Base-by-base conservation (phyloP, 768 basidiomycete genomes). In the Russula sp. region DNA sequence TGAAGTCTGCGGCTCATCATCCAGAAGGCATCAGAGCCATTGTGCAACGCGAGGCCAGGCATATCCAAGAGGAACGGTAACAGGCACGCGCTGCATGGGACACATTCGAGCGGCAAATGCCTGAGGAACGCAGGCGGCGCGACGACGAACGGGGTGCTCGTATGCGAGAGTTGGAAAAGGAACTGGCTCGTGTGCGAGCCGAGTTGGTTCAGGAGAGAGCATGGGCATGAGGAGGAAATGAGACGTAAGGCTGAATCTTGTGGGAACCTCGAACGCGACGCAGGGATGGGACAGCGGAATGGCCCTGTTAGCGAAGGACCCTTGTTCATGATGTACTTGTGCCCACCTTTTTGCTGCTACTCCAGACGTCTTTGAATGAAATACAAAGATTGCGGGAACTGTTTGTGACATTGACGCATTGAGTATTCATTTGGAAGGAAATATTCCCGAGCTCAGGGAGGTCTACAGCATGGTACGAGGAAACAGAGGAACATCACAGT, bases 121-220 rank as follows among this genome's bases (percentile, higher is more conserved):
- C 53, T 9, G 63, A 20, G 7, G 66, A 60, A 42, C 64, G 65
- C 25, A 34, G 54, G 46, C 54, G 52, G 6, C 64, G 79, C 9
- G 75, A 79, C 18, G 79, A 79, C 56, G 82, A 82, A 47, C 78
- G 81, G n/a, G 77, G 81, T 32, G 75, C 75, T 16, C 79, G 83
- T n/a, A 83, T 87, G 34, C 71, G 71, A 25, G 79, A 78, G 7
- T 74, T 90, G 39, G 84, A 89, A 66, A 81, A 83, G 5, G 85
- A 91, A 65, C 74, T 90, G 7, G 77, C 78, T 6, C 75, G 74
- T 7, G 74, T 82, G 7, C 81, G 81, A 20, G 77, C 71, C 14
- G 87, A 90, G 48, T 76, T 89, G 42, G 83, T 86, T 54, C 76
- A 77, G 50, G 90, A 90, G 70, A 80, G 78, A 81, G 56, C 77